Base-by-base conservation (phyloP, 2,329 filamentous ascomycete genomes). In the Diaporthe ampelina region DNA sequence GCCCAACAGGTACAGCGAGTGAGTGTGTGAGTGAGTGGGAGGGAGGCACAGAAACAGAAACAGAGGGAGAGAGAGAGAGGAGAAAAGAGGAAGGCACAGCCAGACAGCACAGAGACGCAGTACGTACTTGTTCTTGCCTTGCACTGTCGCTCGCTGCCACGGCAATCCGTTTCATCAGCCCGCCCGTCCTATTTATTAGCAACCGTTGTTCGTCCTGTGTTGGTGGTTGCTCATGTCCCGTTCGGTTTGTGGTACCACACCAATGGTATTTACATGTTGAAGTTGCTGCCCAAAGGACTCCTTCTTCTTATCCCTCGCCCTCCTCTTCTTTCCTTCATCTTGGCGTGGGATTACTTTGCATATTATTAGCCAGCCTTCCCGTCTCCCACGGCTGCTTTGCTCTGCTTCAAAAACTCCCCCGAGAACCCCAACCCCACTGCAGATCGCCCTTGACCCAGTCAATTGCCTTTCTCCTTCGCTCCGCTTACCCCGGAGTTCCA, bases 381-480 rank as follows among this genome's bases (percentile, higher is more conserved):
- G 21, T 52, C 63, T 37, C 24, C 63, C 32, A 37, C 35, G 24
- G 29, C 13, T 37, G 63, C 45, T 37, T 13, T 32, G 26, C 15
- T 43, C 45, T 67, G 61, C 61, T 67, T 54, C 32, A 54, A 40
- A 45, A 54, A 35, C 59, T 8, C 40, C 43, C 48, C 32, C 26
- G n/a, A 32, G 32, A 29, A 54, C 48, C 40, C 40, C 40, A 6
- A 43, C 40, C 63, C 63, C 63, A 54, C 63, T 29, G 63, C 45
- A 54, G 63, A 54, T 68, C n/a, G 63, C 45, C 48, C 63, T 40
- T 35, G 63, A 15, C 63, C 63, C 63, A 68, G 48, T 54, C 48
- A 37, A 54, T 54, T 40, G 48, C 63, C 63, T 68, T 26, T 52
- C 45, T 32, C 32, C 45, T 37, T 35, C 45, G 45, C 29, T 37